Evolutionary conservation across 495 filamentous ascomycete genomes (phyloP), one percentile per base, ranked within the genome.

Genomic region (Xylaria acuta): DNA sequence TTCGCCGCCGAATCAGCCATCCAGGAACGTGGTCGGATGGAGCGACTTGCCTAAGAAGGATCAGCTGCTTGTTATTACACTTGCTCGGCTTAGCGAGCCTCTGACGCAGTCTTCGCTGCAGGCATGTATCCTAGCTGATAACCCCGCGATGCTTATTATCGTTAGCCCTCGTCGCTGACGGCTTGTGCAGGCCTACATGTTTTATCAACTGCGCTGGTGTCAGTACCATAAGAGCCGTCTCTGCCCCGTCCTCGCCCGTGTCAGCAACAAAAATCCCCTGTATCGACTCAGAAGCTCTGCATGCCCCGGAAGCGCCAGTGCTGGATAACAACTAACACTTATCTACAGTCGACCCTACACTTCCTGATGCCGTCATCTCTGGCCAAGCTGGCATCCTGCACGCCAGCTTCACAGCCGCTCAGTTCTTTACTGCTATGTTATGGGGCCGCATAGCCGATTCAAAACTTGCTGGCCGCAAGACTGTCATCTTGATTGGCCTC

Each of bases 351-450:
- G 86, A 91, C 47, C 83, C 86, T 59, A 86, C 79, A 45, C 84
- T 93, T 25, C 86, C 91, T 27, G 88, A 91, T 75, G 87, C 91
- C 0, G 87, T 88, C 47, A 93, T 96, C 71, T 89, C 93, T 9
- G 88, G 86, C 30, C 93, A 95, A 74, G 93, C 92, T 4, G 93
- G 93, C 62, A 86, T 95, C 40, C 84, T 97, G 53, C 90, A 93
- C 73, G 92, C 91, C 43, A 89, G 89, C 71, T 97, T 96, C 77
- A 93, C 93, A 0, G 92, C 90, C 7, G 92, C 92, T 8, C 93
- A 97, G 82, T 94, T 94, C 79, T 84, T 93, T 34, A 95, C 93
- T 1, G 92, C 92, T n/a, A 93, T 97, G 79, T 77, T 93, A 30
- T 96, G 93, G 93, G 93, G 93, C 5, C 86, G 91, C 1, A 81